Evolutionary conservation across 495 filamentous ascomycete species (phyloP), one percentile per base, ranked within the genome.

Genomic region (Cryomyces minteri): DNA sequence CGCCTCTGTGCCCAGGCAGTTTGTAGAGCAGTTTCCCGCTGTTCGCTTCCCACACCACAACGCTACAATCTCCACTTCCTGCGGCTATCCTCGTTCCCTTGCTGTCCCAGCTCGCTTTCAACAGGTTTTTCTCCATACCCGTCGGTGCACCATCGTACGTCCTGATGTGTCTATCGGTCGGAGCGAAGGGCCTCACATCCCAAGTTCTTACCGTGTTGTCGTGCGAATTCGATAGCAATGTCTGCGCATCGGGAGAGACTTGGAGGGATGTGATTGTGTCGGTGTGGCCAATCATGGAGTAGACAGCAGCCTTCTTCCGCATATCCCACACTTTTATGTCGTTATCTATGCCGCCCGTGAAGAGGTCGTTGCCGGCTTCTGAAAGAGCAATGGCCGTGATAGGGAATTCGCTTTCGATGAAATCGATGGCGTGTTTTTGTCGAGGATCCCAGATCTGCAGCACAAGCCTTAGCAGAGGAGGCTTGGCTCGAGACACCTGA

Each of bases 301-400:
- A 94, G 6, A 82, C 75, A 1, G 94, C 73, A 0, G 76, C 75
- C 58, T 88, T 84, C 65, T 94, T 95, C 51, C 92, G 77, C 48
- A 95, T 61, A 63, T 99, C 92, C 85, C 88, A 99, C 5, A 90
- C 84, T 57, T 92, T 87, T 58, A 99, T 93, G 47, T 92, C 86
- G 52, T 95, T 94, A 59, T 96, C 90, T 46, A 99, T 95, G 7
- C 87, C 82, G 33, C 90, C 90, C 12, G 81, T 87, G 59, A 87
- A 99, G 5, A 99, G 72, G 63, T 99, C 92, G 58, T 90, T 94
- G 11, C 88, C 90, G 12, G 86, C 84, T 62, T 94, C 88, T 4
- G 87, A 80, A 5, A 95, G 61, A 4, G 88, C 85, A 0, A 96
- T 79, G 0, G 88, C 82, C 0, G 88, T 95, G 51, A 99, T 78